Evolutionary conservation across 164 flowering plant species (phyloP), one percentile per base, ranked within the genome.

Genomic region (Magnolia sinica): DNA sequence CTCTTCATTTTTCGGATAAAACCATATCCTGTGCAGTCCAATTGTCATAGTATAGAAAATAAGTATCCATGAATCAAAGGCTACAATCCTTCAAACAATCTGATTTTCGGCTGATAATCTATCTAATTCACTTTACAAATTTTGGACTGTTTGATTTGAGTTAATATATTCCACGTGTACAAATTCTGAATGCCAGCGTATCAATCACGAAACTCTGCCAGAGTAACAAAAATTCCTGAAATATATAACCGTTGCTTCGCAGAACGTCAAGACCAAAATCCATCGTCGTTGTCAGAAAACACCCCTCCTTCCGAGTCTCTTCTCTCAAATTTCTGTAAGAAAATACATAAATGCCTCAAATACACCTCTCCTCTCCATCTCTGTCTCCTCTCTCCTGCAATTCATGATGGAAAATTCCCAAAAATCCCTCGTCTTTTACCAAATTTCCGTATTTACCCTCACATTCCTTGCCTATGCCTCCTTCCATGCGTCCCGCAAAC

Each of bases 401-500:
- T 1, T 24, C 27, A 24, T 24, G 69, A 83, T 87, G n/a, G 81
- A 74, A 51, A 86, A 86, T 72, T 83, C 92, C 2, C 68, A 83
- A 51, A 89, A 83, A 82, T 79, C 90, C 85, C 80, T 86, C 10
- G 16, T 73, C 70, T 91, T 86, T 83, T 90, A 89, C 81, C 90
- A 85, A 81, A 84, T 88, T 78, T 70, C 78, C 5, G 89, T 85
- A 77, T 87, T 96, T 9, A 23, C 86, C 79, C 77, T 96, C 82
- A 96, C 99, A 20, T 96, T 96, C 86, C 29, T 79, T 18, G 92
- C 99, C 50, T 96, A 96, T 83, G 94, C 99, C 31, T 85, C 96
- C 13, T 92, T 96, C 77, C 99, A 96, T 73, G 97, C 98, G 68
- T 94, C 99, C 23, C 87, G 99, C 1, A 96, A 96, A 75, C 98